Evolutionary conservation across 441 rosid genomes (phyloP).

Genomic region (Gossypium lobatum): DNA sequence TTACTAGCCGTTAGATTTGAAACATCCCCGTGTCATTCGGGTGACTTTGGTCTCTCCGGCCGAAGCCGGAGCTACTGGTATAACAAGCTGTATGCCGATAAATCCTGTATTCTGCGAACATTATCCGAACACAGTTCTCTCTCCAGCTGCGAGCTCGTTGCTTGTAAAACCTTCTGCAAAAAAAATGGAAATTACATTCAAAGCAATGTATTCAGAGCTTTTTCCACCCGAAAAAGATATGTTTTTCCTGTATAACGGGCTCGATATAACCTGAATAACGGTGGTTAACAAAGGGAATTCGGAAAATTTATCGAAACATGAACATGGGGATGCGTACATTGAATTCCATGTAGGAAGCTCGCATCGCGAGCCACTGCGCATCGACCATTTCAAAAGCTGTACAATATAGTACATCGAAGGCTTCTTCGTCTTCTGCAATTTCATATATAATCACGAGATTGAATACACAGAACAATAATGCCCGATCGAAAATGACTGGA

Average conservation of each 20-base stretch:
- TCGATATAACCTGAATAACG: background rate
- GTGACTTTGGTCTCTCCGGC: background rate
- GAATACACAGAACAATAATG: background rate
- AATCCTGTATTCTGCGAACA: constrained; percentile 55
- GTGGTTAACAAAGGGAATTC: background rate
- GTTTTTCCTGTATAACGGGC: background rate
- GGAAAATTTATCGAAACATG: background rate
- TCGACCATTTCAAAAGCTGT: constrained; percentile 92
- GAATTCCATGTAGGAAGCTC: constrained; percentile 95
- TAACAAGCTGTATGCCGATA: constrained; percentile 82
- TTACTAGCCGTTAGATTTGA: background rate
- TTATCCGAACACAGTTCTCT: constrained; percentile 82
- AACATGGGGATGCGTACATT: constrained; percentile 39
- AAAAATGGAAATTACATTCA: background rate
- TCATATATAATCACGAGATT: constrained; percentile 5
- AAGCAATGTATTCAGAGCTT: background rate
- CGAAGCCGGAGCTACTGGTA: constrained; percentile 31
- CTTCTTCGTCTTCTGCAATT: constrained; percentile 78
- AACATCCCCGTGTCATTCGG: background rate
- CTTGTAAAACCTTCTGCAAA: constrained; percentile 72
- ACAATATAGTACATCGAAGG: constrained; percentile 85
- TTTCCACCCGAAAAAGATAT: background rate
- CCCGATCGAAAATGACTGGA: background rate
- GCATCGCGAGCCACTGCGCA: constrained; percentile 98
- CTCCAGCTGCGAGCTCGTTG: constrained; percentile 71